Conservation (phyloP, 129 eudicot genomes). For the Solidago caesia region DNA sequence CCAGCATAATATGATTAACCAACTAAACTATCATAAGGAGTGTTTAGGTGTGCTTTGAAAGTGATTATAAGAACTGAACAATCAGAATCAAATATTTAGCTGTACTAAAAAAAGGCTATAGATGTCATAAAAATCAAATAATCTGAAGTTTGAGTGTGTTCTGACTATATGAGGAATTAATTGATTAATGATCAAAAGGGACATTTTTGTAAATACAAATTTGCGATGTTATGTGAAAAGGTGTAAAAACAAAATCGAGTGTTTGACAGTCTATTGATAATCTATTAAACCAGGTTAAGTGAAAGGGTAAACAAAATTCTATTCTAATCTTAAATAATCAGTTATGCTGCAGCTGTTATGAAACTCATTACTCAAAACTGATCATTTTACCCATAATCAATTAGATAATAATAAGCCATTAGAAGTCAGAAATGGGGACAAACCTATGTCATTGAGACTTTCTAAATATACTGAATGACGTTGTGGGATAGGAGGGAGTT, state of each 20-base stretch:
- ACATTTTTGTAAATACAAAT: too few relatives aligned
- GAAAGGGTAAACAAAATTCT: background rate
- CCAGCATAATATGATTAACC: constrained; percentile 6
- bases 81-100: background rate
- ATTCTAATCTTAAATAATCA: too few relatives aligned
- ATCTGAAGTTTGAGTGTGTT: background rate
- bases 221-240: too few relatives aligned
- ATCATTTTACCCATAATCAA: too few relatives aligned
- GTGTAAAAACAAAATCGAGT: too few relatives aligned
- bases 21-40: background rate
- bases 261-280: too few relatives aligned
- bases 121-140: background rate
- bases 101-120: background rate
- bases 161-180: background rate
- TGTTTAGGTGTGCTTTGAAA: too few relatives aligned
- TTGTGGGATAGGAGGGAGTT: constrained; percentile 86
- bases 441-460: constrained; percentile 69
- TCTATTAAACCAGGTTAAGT: background rate
- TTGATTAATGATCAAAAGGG: too few relatives aligned
- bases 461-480: constrained; percentile 76
- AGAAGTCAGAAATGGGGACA: constrained; percentile 12
- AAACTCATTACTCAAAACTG: background rate
- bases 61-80: too few relatives aligned
- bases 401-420: background rate
- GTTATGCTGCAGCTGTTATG: background rate